Evolutionary conservation across 192 early-diverging fungal species (phyloP).

Genomic region (Coemansia umbellata): DNA sequence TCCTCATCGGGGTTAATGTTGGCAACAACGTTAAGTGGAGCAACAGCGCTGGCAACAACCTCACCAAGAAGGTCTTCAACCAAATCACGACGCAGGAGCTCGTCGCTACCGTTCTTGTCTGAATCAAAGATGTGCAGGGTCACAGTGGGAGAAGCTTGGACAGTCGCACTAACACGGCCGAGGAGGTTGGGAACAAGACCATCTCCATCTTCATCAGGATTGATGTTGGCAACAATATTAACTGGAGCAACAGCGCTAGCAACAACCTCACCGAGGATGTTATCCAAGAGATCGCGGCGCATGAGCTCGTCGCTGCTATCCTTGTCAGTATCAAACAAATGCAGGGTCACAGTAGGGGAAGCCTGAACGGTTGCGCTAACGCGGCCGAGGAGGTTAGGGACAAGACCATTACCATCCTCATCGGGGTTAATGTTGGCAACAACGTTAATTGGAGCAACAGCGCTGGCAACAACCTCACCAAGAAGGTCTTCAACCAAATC

Average conservation of each 20-base stretch:
- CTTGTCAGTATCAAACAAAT: conserved; percentile 19
- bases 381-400: conserved; percentile 24
- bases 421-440: conserved; percentile 25
- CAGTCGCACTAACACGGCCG: conserved; percentile 23
- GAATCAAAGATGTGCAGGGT: conserved; percentile 23
- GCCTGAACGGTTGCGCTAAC: conserved; percentile 21
- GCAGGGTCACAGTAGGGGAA: conserved; percentile 13
- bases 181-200: conserved; percentile 36
- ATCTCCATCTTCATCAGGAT: conserved; percentile 35
- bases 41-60: conserved; percentile 18
- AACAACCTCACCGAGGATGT: conserved; percentile 23
- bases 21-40: conserved; percentile 24
- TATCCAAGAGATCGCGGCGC: conserved; percentile 19
- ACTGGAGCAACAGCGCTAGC: conserved; percentile 26
- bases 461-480: conserved; percentile 16
- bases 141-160: conserved; percentile 22
- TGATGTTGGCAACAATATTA: conserved; percentile 31
- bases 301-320: conserved; percentile 5
- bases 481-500: conserved; percentile 13
- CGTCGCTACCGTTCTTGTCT: not conserved
- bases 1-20: conserved; percentile 37
- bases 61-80: conserved; percentile 25
- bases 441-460: conserved; percentile 19
- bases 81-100: conserved; percentile 16
- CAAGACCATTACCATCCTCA: conserved; percentile 22